Percentiles rank a stretch among this genome's conserved stretches.
These are phyloP conservation scores for Ceratobasidium sp. DNA, from an alignment of 1,284 basidiomycete genomes.

Conservation along the genomic window DNA sequence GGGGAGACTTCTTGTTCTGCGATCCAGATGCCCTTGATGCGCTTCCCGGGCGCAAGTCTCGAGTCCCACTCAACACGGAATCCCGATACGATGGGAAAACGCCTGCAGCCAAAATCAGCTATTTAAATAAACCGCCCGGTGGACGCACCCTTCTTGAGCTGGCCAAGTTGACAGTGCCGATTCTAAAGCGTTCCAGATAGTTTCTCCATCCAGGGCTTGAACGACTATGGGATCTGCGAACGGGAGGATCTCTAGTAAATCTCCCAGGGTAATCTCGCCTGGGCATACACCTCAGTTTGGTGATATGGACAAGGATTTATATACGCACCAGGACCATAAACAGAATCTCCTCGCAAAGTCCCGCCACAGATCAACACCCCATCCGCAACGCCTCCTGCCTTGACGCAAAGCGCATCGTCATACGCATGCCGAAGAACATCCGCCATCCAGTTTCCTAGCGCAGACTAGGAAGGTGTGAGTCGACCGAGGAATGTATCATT, in stretches of 20 bases:
- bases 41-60: conserved; percentile 67
- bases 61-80: conserved; percentile 89
- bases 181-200: conserved; percentile 84
- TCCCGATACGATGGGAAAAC: conserved; percentile 89
- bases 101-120: conserved; percentile 56
- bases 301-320: not conserved
- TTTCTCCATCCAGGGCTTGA: conserved; percentile 78
- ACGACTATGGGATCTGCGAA: conserved; percentile 89
- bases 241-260: conserved; percentile 86
- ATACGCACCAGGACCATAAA: conserved; percentile 75
- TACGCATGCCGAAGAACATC: conserved; percentile 87
- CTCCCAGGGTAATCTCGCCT: conserved; percentile 80
- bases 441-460: conserved; percentile 86
- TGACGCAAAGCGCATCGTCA: conserved; percentile 73
- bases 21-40: conserved; percentile 77
- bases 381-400: conserved; percentile 70
- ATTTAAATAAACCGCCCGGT: not conserved
- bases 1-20: conserved; percentile 56
- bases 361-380: conserved; percentile 77
- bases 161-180: conserved; percentile 80
- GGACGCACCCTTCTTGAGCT: conserved; percentile 81
- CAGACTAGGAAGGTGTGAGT: conserved; percentile 60
- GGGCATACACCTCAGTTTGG: conserved; percentile 14
- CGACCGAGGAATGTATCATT: not conserved
- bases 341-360: conserved; percentile 83